Evolutionary conservation across 169 alveolate genomes (phyloP).

Genomic region (Plasmodium cynomolgi): DNA sequence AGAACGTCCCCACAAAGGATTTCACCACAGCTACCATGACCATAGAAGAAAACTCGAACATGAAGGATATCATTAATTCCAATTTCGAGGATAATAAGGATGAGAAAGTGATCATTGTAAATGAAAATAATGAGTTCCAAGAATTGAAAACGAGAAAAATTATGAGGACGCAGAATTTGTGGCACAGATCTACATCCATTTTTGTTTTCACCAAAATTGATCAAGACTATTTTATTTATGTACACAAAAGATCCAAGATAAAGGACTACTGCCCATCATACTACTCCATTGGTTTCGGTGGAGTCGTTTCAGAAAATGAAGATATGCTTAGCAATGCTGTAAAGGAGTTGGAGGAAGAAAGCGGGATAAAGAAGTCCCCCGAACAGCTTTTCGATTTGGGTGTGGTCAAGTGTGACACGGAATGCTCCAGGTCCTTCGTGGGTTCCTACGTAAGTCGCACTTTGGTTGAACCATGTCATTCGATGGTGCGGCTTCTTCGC

Average conservation of each 20-base stretch:
- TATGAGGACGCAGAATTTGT: conserved; percentile 77
- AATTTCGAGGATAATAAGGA: conserved; percentile 47
- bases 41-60: background rate
- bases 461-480: background rate
- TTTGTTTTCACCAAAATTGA: conserved; percentile 72
- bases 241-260: conserved; percentile 76
- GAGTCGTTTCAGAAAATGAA: conserved; percentile 79
- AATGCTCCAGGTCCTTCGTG: conserved; percentile 9
- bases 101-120: conserved; percentile 50
- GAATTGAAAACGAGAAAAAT: conserved; percentile 20
- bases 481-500: background rate
- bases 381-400: conserved; percentile 80
- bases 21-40: background rate
- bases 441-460: conserved; percentile 30
- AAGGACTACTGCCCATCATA: conserved; percentile 81
- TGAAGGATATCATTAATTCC: conserved; percentile 32
- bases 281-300: conserved; percentile 80
- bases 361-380: conserved; percentile 75
- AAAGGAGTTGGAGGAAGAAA: conserved; percentile 80
- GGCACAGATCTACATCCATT: conserved; percentile 82
- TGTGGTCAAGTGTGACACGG: conserved; percentile 60
- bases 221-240: conserved; percentile 69
- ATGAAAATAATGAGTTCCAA: conserved; percentile 39
- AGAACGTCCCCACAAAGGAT: background rate
- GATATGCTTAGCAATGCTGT: conserved; percentile 74